Evolutionary conservation across 2,329 filamentous ascomycete species (phyloP), one percentile per base, ranked within the genome.

Genomic region (Xylariales sp.): DNA sequence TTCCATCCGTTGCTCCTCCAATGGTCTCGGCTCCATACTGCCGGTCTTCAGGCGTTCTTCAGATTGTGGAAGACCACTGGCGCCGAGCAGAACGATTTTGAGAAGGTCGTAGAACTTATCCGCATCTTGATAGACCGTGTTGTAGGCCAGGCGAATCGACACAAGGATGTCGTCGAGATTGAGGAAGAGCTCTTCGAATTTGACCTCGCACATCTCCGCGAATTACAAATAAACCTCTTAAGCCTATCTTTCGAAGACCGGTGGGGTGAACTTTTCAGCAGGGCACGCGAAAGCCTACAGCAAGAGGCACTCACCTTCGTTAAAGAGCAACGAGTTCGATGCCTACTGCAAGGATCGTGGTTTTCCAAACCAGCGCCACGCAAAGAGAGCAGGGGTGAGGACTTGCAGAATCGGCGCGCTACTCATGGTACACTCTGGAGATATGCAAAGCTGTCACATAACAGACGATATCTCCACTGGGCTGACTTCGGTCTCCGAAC

Each of bases 271-370:
- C 94, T 98, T 80, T 85, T 99, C 34, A 88, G 88, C 71, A 93
- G 96, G 80, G 93, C 97, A n/a, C 91, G 94, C 41, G 93, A 97
- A 62, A 93, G 97, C 78, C 85, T 98, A 52, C 92, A 93, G 73
- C 90, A 95, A 75, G 96, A 99, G 80, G 94, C 95, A 10, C 82
- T 97, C 62, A 93, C 97, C 75, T 99, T 99, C 76, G 93, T 98
- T 80, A 97, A 97, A 80, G 96, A 99, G 81, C 96, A 99, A 80
- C 90, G 96, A 45, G 92, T 98, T 69, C 88, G 96, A 62, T 97
- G 94, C 77, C 83, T 99, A 46, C 86, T 98, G 3, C 87, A 93
- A 72, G 96, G 96, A 6, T 90, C 92, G 9, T 99, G 96, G 96
- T 99, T 98, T 81, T 78, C 82, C 78, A 81, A 85, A 79, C 79